Conservation (phyloP, 2,329 filamentous ascomycete species). For the Diaporthe sp. region DNA sequence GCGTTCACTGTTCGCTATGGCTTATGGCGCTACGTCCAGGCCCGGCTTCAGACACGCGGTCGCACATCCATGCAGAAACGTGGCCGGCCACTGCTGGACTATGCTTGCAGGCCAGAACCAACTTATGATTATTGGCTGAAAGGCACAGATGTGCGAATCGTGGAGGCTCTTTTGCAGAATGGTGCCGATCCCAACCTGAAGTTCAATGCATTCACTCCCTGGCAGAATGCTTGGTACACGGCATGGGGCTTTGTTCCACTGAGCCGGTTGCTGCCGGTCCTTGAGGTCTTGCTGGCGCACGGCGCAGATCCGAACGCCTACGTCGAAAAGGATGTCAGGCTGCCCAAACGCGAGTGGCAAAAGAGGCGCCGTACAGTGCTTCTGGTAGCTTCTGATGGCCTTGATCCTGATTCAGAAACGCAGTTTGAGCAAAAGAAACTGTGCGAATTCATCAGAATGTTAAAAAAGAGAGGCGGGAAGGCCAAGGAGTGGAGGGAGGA, state of each 20-base stretch:
- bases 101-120: background rate
- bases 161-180: background rate
- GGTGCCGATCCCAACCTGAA: background rate
- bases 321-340: fast-evolving
- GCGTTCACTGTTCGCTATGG: background rate
- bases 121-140: fast-evolving
- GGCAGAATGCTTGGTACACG: background rate
- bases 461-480: background rate
- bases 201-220: background rate
- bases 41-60: background rate
- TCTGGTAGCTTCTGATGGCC: background rate
- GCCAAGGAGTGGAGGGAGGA: background rate
- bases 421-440: background rate
- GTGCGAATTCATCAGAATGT: background rate
- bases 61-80: background rate
- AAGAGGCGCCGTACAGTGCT: background rate
- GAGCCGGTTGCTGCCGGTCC: background rate
- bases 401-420: background rate
- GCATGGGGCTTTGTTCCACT: background rate
- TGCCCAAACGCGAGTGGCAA: background rate
- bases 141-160: background rate
- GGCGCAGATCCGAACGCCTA: background rate
- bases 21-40: background rate
- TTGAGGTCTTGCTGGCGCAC: background rate
- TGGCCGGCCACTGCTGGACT: background rate